phyloP scores from a whole-genome alignment of 2,329 filamentous ascomycete genomes.

The Fusarium mundagurra region DNA sequence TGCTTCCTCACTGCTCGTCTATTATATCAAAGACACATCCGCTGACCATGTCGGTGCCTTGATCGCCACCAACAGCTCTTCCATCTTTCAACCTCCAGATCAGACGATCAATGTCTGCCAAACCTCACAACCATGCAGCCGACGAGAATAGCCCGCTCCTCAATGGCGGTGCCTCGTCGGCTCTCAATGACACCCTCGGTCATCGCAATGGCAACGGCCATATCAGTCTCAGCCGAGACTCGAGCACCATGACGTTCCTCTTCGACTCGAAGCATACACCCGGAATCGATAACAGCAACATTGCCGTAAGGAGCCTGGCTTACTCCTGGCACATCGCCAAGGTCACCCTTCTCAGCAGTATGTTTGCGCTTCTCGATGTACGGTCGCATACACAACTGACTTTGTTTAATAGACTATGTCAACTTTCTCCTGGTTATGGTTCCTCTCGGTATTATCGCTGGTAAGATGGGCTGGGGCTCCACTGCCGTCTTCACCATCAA shows the following conservation, averaged over 20 bases:
- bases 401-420: conserved; percentile 59
- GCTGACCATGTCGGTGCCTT: conserved; percentile 46
- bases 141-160: conserved; percentile 57
- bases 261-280: conserved; percentile 62
- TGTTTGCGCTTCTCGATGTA: conserved; percentile 42
- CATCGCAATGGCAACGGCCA: conserved; percentile 37
- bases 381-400: conserved; percentile 7
- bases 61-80: conserved; percentile 40
- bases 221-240: conserved; percentile 36
- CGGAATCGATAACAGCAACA: conserved; percentile 60
- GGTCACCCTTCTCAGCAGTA: conserved; percentile 68
- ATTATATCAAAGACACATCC: conserved; percentile 2
- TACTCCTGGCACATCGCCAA: conserved; percentile 66
- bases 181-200: conserved; percentile 23
- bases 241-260: conserved; percentile 53
- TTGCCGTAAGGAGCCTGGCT: conserved; percentile 57
- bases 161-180: conserved; percentile 48
- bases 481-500: conserved; percentile 79
- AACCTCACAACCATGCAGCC: conserved; percentile 37
- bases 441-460: conserved; percentile 76
- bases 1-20: background rate
- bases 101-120: conserved; percentile 49
- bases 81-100: conserved; percentile 37
- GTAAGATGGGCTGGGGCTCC: conserved; percentile 69
- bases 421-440: conserved; percentile 80